phyloP scores from a whole-genome alignment of 345 rosid species.

The Ceriops tagal region DNA sequence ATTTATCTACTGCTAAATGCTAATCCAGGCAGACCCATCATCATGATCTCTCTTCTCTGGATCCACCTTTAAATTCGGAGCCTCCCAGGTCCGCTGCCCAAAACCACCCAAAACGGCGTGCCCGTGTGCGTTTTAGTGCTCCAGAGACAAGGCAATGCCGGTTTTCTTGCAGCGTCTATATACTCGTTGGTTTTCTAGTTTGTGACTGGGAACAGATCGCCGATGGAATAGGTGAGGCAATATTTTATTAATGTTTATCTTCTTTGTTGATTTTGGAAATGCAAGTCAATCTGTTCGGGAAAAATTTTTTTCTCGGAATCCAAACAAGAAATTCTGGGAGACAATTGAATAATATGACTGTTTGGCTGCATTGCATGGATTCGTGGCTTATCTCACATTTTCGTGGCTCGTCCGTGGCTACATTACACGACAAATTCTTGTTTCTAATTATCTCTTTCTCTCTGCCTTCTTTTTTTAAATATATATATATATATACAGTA shows the following conservation, averaged over 20 bases:
- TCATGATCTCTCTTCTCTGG: not conserved
- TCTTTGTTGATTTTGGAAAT: not conserved
- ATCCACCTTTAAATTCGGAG: not conserved
- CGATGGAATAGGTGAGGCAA: no score
- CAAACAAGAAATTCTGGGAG: not conserved
- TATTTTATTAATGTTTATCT: no score
- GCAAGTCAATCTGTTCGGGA: not conserved
- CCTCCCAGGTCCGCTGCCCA: not conserved
- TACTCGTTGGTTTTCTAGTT: not conserved
- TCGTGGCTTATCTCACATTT: not conserved
- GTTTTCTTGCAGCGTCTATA: not conserved
- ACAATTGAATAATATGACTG: not conserved
- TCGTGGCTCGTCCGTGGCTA: not conserved
- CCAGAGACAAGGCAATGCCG: not conserved
- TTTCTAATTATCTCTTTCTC: not conserved
- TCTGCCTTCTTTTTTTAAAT: no score
- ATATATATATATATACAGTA: not conserved
- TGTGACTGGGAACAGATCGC: no score
- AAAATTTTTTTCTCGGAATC: no score
- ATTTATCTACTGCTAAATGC: no score
- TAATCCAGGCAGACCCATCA: no score
- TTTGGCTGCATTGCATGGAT: not conserved
- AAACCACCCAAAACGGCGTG: not conserved
- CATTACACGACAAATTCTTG: slow-evolving; percentile 2
- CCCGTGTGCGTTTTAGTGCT: no score